Evolutionary conservation across 148 eudicot species (phyloP), one percentile per base, ranked within the genome.

Genomic region (Cornus kousa): DNA sequence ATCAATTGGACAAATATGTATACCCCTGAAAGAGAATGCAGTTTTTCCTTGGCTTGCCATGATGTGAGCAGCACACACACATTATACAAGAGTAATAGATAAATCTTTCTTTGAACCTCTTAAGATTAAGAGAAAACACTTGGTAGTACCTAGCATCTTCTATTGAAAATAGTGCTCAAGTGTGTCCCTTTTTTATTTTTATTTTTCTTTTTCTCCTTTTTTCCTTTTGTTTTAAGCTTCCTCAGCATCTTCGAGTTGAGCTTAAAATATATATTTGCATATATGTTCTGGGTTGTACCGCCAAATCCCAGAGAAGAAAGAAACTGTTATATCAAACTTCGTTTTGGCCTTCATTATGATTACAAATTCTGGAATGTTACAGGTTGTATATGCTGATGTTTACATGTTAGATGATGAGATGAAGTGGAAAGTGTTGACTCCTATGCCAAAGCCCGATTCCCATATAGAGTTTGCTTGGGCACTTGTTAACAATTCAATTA

Each of bases 401-500:
- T 94, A 82, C 87, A 87, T 97, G 99, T 84, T 97, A 80, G 99
- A 92, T 82, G 91, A 92, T 84, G 97, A 91, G 82, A 94, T 90
- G 95, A 92, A 88, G 87, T 97, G 99, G 99, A 97, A 97, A 81
- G 90, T 74, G 65, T 86, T 94, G 75, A 94, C 98, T 81, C 85
- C 98, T 14, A 92, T 97, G 97, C 99, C 96, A 77, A 97, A 97
- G 88, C 97, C 99, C 37, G 95, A 94, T 82, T 97, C 99, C 32
- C 99, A 94, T 70, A 97, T 97, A 65, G 99, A 94, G 88, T 97
- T 97, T 87, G 98, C 98, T 75, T 96, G 99, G 98, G 81, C 75
- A 40, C 40, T 91, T 80, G 95, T 92, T 31, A 94, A 94, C 77
- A 85, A 85, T 79, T 92, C 98, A 69, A 85, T 97, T 65, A 67